Conservation (phyloP, 371 early-diverging fungal species). For the Funneliformis caledonium region DNA sequence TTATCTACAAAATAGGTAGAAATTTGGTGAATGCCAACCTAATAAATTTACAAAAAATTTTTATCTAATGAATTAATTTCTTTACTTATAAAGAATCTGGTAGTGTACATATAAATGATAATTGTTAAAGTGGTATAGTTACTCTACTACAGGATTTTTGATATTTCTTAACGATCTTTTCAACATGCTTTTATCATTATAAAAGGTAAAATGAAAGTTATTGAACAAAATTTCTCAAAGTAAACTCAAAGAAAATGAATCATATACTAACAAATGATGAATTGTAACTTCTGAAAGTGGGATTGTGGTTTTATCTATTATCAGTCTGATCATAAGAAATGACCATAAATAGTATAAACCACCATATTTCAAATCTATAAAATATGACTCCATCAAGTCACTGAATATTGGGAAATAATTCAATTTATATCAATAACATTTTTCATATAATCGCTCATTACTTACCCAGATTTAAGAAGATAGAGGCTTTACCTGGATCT, state of each 20-base stretch:
- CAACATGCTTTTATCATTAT: slow-evolving; percentile 37
- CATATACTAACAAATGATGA: slow-evolving; percentile 37
- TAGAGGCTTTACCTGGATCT: slow-evolving; percentile 12
- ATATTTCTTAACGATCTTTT: slow-evolving; percentile 36
- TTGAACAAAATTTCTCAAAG: slow-evolving; percentile 36
- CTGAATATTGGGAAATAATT: slow-evolving; percentile 29
- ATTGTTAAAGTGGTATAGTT: slow-evolving; percentile 33
- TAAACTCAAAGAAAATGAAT: slow-evolving; percentile 29
- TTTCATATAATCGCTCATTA: background rate
- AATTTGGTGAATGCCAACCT: too few relatives aligned
- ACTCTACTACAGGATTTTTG: slow-evolving; percentile 35
- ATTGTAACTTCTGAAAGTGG: slow-evolving; percentile 39
- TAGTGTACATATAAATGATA: slow-evolving; percentile 39
- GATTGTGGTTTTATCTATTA: slow-evolving; percentile 37
- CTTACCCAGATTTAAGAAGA: slow-evolving; percentile 34
- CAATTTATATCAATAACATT: slow-evolving; percentile 20
- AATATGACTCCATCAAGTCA: slow-evolving; percentile 38
- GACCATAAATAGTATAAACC: slow-evolving; percentile 39
- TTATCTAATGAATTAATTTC: slow-evolving; percentile 1
- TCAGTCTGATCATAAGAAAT: slow-evolving; percentile 40
- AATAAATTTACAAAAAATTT: too few relatives aligned
- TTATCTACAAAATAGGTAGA: too few relatives aligned
- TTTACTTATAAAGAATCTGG: slow-evolving; percentile 40
- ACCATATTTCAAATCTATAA: slow-evolving; percentile 40
- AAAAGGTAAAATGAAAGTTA: slow-evolving; percentile 28